Evolutionary conservation across 257 asterid species (phyloP).

Genomic region (Paulownia fortunei): DNA sequence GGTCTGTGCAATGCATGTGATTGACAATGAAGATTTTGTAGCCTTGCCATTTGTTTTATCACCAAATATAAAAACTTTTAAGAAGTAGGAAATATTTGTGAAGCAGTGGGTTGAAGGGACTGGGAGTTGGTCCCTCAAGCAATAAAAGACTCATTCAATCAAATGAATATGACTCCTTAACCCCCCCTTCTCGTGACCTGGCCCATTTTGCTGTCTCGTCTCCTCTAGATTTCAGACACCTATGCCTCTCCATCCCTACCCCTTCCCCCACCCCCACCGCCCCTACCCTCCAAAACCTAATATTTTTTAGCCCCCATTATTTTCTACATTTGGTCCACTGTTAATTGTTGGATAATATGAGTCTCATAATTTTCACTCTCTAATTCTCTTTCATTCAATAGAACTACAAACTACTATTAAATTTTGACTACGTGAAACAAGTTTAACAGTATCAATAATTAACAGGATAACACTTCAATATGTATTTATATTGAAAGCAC

Average conservation of each 20-base stretch:
- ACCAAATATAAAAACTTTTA: constrained; percentile 22
- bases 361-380: too few species aligned
- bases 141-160: constrained; percentile 47
- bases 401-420: too few species aligned
- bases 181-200: constrained; percentile 49
- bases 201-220: constrained; percentile 49
- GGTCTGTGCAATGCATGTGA: constrained; percentile 77
- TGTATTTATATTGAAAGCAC: too few species aligned
- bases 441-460: too few species aligned
- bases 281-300: background rate
- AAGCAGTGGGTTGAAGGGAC: constrained; percentile 44
- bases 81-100: constrained; percentile 26
- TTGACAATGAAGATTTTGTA: constrained; percentile 75
- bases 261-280: constrained; percentile 9
- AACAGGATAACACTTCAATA: too few species aligned
- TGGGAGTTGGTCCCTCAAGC: constrained; percentile 59
- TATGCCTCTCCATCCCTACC: constrained; percentile 10
- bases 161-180: constrained; percentile 54
- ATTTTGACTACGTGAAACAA: too few species aligned
- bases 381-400: too few species aligned
- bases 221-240: constrained; percentile 48
- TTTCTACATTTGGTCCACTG: too few species aligned
- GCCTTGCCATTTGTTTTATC: constrained; percentile 77
- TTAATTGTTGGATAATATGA: too few species aligned
- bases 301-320: too few species aligned